These are phyloP conservation scores for Hypericum perforatum DNA, from an alignment of 345 rosid species.

Conservation along the genomic window DNA sequence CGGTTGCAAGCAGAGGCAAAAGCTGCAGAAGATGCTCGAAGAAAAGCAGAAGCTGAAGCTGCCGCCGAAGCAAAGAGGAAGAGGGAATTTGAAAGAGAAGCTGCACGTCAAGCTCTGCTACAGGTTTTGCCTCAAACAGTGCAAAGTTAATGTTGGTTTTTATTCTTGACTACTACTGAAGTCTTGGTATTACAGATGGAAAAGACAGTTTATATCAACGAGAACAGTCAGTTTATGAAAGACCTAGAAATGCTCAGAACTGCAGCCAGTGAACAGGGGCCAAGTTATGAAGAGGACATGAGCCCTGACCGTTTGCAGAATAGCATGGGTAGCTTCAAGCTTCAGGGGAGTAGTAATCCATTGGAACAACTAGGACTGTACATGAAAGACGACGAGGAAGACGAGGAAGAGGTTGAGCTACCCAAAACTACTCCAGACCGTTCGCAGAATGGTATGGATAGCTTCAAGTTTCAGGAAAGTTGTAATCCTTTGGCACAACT, in stretches of 20 bases:
- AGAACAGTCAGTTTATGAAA: slow-evolving; percentile 65
- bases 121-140: slow-evolving; percentile 28
- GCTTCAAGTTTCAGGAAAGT: slow-evolving; percentile 57
- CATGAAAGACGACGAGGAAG: slow-evolving; percentile 52
- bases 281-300: slow-evolving; percentile 43
- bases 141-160: background rate
- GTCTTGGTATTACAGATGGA: slow-evolving; percentile 53
- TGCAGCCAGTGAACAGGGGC: slow-evolving; percentile 32
- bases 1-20: slow-evolving; percentile 75
- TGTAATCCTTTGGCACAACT: slow-evolving; percentile 69
- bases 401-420: slow-evolving; percentile 53
- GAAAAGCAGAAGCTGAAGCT: slow-evolving; percentile 65
- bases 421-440: slow-evolving; percentile 20
- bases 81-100: slow-evolving; percentile 81
- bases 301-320: slow-evolving; percentile 40
- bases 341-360: slow-evolving; percentile 60
- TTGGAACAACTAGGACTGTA: slow-evolving; percentile 70
- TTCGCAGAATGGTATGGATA: slow-evolving; percentile 40
- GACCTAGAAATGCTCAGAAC: slow-evolving; percentile 74
- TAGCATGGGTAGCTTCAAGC: slow-evolving; percentile 58
- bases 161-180: background rate
- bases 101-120: slow-evolving; percentile 75
- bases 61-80: slow-evolving; percentile 67
- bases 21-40: slow-evolving; percentile 74
- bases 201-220: slow-evolving; percentile 84